These are phyloP conservation scores for Brasilioporus rufonigricans DNA, from an alignment of 768 basidiomycete genomes.

Conservation along the genomic window DNA sequence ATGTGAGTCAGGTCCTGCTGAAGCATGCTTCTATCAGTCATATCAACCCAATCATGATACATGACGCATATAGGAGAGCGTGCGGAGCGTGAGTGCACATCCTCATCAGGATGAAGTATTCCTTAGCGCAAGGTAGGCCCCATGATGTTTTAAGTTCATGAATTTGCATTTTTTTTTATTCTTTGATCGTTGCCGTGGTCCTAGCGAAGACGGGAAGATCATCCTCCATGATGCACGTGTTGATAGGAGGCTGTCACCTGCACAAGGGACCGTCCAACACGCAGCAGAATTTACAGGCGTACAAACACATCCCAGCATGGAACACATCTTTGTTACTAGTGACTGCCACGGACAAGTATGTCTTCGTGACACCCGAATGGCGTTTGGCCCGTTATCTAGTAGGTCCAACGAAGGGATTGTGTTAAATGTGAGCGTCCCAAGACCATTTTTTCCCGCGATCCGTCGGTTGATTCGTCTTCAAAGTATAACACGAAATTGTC, in stretches of 20 bases:
- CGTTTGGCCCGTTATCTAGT: conserved; percentile 53
- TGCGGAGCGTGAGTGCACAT: conserved; percentile 65
- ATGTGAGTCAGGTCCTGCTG: conserved; percentile 20
- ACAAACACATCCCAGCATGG: conserved; percentile 64
- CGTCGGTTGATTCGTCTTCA: conserved; percentile 30
- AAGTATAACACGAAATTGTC: conserved; percentile 49
- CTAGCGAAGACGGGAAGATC: conserved; percentile 71
- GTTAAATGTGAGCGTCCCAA: conserved; percentile 26
- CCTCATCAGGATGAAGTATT: conserved; percentile 66
- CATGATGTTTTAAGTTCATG: conserved; percentile 12
- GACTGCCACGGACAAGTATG: conserved; percentile 58
- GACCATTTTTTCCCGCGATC: conserved; percentile 4
- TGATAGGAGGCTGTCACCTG: conserved; percentile 31
- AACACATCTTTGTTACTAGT: conserved; percentile 66
- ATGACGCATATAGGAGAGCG: conserved; percentile 49
- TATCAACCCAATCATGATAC: conserved; percentile 14
- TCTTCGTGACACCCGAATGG: conserved; percentile 71
- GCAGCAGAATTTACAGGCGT: conserved; percentile 59
- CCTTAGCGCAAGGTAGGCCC: conserved; percentile 61
- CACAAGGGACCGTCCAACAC: conserved; percentile 53
- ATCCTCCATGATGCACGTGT: conserved; percentile 59
- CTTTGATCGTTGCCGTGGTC: conserved; percentile 16
- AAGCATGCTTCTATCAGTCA: conserved; percentile 19
- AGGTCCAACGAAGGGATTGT: conserved; percentile 55
- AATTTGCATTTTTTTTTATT: conserved; percentile 14